Conservation (phyloP, 1,284 basidiomycete species). For the Cystobasidiaceae sp. region DNA sequence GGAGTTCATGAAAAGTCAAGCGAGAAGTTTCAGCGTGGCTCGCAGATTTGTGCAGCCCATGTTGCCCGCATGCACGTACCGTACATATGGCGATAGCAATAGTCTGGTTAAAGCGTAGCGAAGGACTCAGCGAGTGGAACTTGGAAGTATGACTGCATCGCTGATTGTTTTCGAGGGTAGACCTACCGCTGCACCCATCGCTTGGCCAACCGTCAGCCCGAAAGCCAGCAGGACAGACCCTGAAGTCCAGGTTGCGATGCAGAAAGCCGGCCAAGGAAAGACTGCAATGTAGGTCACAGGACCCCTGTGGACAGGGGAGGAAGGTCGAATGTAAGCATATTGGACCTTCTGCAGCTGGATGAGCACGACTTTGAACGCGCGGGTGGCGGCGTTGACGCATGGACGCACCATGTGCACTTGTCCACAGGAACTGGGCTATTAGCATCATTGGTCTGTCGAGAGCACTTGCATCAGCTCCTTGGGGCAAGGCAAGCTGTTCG, state of each 20-base stretch:
- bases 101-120: no score
- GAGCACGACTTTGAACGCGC: no score
- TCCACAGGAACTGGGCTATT: not conserved
- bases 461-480: no score
- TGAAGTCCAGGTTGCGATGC: constrained; percentile 2
- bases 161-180: not conserved
- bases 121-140: not conserved
- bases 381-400: not conserved
- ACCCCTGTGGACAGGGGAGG: not conserved
- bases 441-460: not conserved
- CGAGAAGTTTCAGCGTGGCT: no score
- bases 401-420: not conserved
- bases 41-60: no score
- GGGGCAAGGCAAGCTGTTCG: no score
- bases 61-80: no score
- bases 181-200: not conserved
- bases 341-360: no score
- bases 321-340: no score
- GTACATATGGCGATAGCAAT: no score
- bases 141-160: not conserved
- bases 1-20: no score
- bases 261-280: constrained; percentile 6
- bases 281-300: not conserved
- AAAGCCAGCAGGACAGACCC: constrained; percentile 1
- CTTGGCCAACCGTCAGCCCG: constrained; percentile 16